A percentile compares a stretch with the other conserved stretches of the same genome.
Evolutionary conservation across 2,329 filamentous ascomycete species (phyloP).

Genomic region (Allantophomopsis cytisporea): DNA sequence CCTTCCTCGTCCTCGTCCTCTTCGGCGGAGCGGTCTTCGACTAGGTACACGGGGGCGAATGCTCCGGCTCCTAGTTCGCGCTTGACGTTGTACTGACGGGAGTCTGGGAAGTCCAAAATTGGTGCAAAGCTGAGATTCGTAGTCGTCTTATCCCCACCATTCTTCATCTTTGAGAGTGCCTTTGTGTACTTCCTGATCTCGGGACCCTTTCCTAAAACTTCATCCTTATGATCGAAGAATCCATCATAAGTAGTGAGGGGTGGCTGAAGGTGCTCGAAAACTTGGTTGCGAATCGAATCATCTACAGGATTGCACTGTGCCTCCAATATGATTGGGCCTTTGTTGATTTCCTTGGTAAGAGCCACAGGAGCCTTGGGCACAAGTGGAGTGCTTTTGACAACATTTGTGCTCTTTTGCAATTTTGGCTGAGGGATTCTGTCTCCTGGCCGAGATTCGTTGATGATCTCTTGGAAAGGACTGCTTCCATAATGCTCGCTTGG

Average conservation of each 20-base stretch:
- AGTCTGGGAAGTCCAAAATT: slow-evolving; percentile 52
- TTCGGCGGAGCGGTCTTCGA: slow-evolving; percentile 53
- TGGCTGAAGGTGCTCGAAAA: slow-evolving; percentile 62
- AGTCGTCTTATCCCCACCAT: slow-evolving; percentile 38
- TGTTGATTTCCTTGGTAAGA: slow-evolving; percentile 28
- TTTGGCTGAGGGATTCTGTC: slow-evolving; percentile 38
- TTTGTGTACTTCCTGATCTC: slow-evolving; percentile 80
- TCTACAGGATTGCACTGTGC: slow-evolving; percentile 82
- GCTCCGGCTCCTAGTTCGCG: slow-evolving; percentile 85
- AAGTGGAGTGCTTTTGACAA: slow-evolving; percentile 19
- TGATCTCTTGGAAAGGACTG: slow-evolving; percentile 60
- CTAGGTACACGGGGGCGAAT: slow-evolving; percentile 89
- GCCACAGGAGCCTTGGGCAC: slow-evolving; percentile 18
- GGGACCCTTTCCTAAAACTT: slow-evolving; percentile 48
- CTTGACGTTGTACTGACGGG: slow-evolving; percentile 62
- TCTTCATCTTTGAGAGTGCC: slow-evolving; percentile 28
- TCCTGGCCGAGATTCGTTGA: slow-evolving; percentile 33
- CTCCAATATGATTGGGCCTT: slow-evolving; percentile 69
- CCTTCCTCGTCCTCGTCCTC: slow-evolving; percentile 31
- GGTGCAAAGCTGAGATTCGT: slow-evolving; percentile 45
- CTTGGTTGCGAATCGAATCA: slow-evolving; percentile 56
- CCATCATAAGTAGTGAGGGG: slow-evolving; percentile 62
- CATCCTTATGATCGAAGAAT: slow-evolving; percentile 59
- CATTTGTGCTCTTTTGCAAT: slow-evolving; percentile 31
- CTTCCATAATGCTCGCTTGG: slow-evolving; percentile 29